A percentile compares a stretch with the other conserved stretches of the same genome.
phyloP scores from a whole-genome alignment of 352 stramenopile genomes.

The Phytophthora idaei region DNA sequence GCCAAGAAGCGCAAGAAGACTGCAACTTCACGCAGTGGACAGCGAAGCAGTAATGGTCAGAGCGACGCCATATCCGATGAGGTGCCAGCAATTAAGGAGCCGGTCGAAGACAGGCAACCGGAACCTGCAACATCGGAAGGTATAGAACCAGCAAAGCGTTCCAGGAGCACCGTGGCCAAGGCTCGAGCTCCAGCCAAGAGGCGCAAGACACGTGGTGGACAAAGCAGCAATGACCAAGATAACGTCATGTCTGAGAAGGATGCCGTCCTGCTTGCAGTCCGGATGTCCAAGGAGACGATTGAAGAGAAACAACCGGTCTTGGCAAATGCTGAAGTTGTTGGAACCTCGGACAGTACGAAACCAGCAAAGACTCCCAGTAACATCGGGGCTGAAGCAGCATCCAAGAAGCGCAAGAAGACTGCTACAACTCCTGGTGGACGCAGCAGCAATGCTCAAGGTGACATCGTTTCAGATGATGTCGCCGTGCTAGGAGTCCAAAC shows the following conservation, averaged over 20 bases:
- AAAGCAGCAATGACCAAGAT: conserved; percentile 13
- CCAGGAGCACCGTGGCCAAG: conserved; percentile 22
- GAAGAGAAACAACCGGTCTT: not conserved
- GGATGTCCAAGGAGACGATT: conserved; percentile 23
- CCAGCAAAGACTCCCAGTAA: not conserved
- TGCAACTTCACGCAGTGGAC: not conserved
- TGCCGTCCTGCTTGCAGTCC: conserved; percentile 39
- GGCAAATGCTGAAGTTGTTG: not conserved
- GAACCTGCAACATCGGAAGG: conserved; percentile 9
- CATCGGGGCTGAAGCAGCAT: not conserved
- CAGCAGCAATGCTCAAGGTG: conserved; percentile 13
- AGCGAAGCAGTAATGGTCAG: not conserved
- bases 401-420: not conserved
- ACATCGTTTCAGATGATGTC: conserved; percentile 33
- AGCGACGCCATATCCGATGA: conserved; percentile 11
- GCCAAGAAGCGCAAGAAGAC: not conserved
- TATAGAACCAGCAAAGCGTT: conserved; percentile 19
- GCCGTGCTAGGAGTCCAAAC: conserved; percentile 36
- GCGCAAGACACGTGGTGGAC: conserved; percentile 23
- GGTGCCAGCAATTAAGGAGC: not conserved
- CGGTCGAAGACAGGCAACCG: conserved; percentile 6
- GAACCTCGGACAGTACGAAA: not conserved
- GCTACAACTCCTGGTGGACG: conserved; percentile 4
- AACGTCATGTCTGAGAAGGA: conserved; percentile 41
- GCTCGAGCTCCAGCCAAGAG: conserved; percentile 19